Percentiles rank a stretch among this genome's conserved stretches.
Evolutionary conservation across 2,329 filamentous ascomycete genomes (phyloP).

Genomic region (Diaporthe humulicola): DNA sequence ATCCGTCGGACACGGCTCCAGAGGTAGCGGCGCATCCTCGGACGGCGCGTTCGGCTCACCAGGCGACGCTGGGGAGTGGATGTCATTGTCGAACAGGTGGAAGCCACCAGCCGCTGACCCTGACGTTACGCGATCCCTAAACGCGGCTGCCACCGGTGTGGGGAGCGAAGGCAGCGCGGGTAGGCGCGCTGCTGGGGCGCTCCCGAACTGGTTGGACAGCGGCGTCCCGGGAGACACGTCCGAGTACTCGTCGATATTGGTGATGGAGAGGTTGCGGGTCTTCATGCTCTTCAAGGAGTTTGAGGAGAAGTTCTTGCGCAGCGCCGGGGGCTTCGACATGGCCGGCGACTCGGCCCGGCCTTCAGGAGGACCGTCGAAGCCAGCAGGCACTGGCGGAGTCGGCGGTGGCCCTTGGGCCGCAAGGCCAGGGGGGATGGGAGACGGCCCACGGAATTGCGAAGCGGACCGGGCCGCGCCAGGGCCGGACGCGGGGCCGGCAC

Average conservation of each 20-base stretch:
- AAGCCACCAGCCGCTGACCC: slow-evolving; percentile 75
- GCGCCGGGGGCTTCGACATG: slow-evolving; percentile 56
- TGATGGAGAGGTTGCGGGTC: slow-evolving; percentile 79
- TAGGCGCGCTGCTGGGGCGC: slow-evolving; percentile 61
- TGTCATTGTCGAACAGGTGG: slow-evolving; percentile 86
- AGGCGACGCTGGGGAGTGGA: slow-evolving; percentile 76
- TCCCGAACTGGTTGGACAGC: slow-evolving; percentile 75
- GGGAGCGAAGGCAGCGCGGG: slow-evolving; percentile 74
- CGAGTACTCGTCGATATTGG: slow-evolving; percentile 70
- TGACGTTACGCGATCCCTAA: slow-evolving; percentile 69
- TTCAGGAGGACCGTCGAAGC: slow-evolving; percentile 49
- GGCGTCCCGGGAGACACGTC: slow-evolving; percentile 83
- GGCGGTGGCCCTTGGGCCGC: slow-evolving; percentile 40
- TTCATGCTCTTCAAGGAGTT: slow-evolving; percentile 80
- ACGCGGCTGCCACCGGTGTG: slow-evolving; percentile 75
- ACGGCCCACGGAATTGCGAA: slow-evolving; percentile 44
- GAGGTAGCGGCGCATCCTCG: slow-evolving; percentile 76
- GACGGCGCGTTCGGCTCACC: slow-evolving; percentile 72
- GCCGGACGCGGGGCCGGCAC: slow-evolving; percentile 51
- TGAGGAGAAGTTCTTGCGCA: slow-evolving; percentile 79
- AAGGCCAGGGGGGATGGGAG: slow-evolving; percentile 51
- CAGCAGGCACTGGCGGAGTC: slow-evolving; percentile 51
- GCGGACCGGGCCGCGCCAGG: slow-evolving; percentile 51
- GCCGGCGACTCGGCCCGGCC: slow-evolving; percentile 67
- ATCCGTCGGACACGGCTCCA: slow-evolving; percentile 93